These are phyloP conservation scores for Collybiopsis luxurians DNA, from an alignment of 768 basidiomycete species.

Conservation along the genomic window DNA sequence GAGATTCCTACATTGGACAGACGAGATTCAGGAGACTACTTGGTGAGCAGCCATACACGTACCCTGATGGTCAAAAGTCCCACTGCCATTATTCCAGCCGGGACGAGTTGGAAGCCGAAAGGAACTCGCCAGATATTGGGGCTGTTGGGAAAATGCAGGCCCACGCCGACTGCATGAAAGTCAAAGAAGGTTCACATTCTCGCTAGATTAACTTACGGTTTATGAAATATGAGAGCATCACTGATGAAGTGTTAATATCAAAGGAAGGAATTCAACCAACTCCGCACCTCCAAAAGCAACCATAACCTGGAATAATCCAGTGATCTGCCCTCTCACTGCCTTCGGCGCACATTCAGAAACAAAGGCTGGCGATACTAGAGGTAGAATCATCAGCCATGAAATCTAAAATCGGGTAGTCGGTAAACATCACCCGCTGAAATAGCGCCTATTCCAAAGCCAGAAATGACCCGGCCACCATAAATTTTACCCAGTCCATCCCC, in stretches of 20 bases:
- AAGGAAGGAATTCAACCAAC: too few species aligned
- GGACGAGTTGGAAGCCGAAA: constrained; percentile 56
- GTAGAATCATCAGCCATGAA: neutral
- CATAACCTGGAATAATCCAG: constrained; percentile 85
- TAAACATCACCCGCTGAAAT: constrained; percentile 49
- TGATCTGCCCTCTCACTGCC: constrained; percentile 80
- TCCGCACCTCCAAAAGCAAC: constrained; percentile 26
- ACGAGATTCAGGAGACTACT: neutral
- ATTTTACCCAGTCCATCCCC: constrained; percentile 60
- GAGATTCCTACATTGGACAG: constrained; percentile 54
- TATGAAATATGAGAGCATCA: constrained; percentile 59
- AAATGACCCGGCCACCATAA: constrained; percentile 76
- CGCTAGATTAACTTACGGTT: constrained; percentile 70
- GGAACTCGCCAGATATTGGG: constrained; percentile 49
- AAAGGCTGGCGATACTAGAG: constrained; percentile 66
- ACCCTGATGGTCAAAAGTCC: constrained; percentile 44
- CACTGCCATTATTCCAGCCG: constrained; percentile 47
- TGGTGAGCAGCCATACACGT: constrained; percentile 38
- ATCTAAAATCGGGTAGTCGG: neutral
- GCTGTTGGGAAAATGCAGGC: constrained; percentile 36
- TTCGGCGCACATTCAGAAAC: constrained; percentile 89
- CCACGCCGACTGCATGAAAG: constrained; percentile 52
- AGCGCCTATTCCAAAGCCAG: constrained; percentile 78
- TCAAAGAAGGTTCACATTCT: constrained; percentile 36
- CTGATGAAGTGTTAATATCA: constrained; percentile 20